Evolutionary conservation across 306 rosid genomes (phyloP).

Genomic region (Cucumis hystrix): DNA sequence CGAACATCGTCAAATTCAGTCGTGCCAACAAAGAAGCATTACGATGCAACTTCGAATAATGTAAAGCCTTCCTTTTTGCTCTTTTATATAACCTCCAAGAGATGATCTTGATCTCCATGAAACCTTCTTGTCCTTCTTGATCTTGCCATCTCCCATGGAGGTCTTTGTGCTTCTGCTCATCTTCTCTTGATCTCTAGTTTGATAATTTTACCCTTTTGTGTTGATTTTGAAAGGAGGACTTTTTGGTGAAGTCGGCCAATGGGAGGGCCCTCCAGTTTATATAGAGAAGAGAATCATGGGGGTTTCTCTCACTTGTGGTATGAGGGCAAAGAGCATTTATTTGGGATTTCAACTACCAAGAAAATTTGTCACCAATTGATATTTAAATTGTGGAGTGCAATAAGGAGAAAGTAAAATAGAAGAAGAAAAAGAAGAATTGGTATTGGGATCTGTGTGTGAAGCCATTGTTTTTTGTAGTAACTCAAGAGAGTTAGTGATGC

Average conservation of each 20-base stretch:
- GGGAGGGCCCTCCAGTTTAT: not conserved
- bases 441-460: not conserved
- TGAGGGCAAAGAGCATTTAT: conserved; percentile 23
- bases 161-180: not conserved
- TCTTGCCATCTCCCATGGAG: not conserved
- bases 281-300: not conserved
- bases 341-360: conserved; percentile 55
- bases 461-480: not conserved
- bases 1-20: conserved; percentile 1
- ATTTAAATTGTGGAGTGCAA: not conserved
- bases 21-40: conserved; percentile 92
- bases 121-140: not conserved
- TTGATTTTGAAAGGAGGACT: not conserved
- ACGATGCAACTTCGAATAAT: conserved; percentile 72
- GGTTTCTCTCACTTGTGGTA: not conserved
- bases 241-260: not conserved
- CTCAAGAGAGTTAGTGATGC: not conserved
- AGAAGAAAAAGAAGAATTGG: not conserved
- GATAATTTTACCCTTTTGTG: not conserved
- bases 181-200: not conserved
- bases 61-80: conserved; percentile 78
- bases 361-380: conserved; percentile 63
- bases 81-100: conserved; percentile 59
- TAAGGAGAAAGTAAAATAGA: not conserved
- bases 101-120: conserved; percentile 27